These are phyloP conservation scores for Naegleria gruberi DNA, from an alignment of 208 protist genomes.

Conservation along the genomic window DNA sequence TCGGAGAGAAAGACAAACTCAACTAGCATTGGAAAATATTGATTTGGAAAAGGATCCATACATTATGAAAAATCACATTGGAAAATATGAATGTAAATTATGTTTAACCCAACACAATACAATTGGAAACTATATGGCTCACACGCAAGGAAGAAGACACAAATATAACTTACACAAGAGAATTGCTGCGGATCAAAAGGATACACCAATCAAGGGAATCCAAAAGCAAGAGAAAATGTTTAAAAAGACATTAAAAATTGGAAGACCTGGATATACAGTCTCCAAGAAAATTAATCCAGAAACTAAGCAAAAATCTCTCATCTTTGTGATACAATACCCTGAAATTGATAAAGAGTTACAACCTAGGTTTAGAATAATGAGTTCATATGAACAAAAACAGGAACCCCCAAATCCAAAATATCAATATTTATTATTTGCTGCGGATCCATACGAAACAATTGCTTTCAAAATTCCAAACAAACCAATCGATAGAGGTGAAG, in stretches of 20 bases:
- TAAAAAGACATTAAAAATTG: slow-evolving; percentile 61
- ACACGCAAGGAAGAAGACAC: slow-evolving; percentile 86
- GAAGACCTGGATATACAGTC: slow-evolving; percentile 69
- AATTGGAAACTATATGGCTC: slow-evolving; percentile 84
- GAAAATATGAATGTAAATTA: slow-evolving; percentile 83
- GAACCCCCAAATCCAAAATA: slow-evolving; percentile 41
- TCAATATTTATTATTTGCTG: slow-evolving; percentile 77
- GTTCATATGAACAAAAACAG: slow-evolving; percentile 73
- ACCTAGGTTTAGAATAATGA: slow-evolving; percentile 75
- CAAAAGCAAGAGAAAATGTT: neutral
- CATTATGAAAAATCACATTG: slow-evolving; percentile 65
- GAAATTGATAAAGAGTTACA: slow-evolving; percentile 69
- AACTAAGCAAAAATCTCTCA: slow-evolving; percentile 42
- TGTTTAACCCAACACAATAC: slow-evolving; percentile 84
- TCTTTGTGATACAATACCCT: slow-evolving; percentile 53
- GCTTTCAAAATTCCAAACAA: slow-evolving; percentile 72
- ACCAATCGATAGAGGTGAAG: slow-evolving; percentile 16
- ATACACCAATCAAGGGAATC: neutral
- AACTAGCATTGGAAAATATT: neutral
- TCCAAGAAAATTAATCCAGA: slow-evolving; percentile 60
- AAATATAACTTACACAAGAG: slow-evolving; percentile 69
- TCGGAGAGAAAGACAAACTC: neutral
- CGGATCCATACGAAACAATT: slow-evolving; percentile 82
- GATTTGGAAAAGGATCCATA: slow-evolving; percentile 53
- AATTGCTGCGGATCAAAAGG: slow-evolving; percentile 33